Evolutionary conservation across 1,284 basidiomycete genomes (phyloP).

Genomic region (Ceratobasidium theobromae): DNA sequence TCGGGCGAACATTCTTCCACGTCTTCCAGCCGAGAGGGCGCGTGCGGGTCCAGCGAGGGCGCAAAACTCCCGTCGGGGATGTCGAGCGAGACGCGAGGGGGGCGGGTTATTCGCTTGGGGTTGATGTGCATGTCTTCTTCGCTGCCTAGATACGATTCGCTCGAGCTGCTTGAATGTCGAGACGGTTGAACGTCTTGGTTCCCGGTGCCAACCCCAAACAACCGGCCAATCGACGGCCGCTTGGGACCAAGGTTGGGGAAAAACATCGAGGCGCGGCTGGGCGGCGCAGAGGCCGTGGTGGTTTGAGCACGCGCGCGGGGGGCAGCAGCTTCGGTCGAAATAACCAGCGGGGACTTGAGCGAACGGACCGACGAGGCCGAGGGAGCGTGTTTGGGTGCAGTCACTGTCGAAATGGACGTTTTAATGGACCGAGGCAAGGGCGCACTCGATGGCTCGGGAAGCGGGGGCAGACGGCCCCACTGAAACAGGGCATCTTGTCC

Average conservation of each 20-base stretch:
- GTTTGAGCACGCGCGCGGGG: slow-evolving; percentile 5
- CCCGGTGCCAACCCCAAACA: slow-evolving; percentile 6
- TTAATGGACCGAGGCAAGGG: background rate
- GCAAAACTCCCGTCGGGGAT: slow-evolving; percentile 28
- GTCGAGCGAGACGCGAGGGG: slow-evolving; percentile 17
- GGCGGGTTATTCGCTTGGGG: slow-evolving; percentile 14
- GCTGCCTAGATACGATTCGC: slow-evolving; percentile 1
- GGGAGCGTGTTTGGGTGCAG: slow-evolving; percentile 1
- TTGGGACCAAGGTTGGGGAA: slow-evolving; percentile 23
- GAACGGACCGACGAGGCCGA: slow-evolving; percentile 21
- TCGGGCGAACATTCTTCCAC: background rate
- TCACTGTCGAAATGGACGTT: background rate
- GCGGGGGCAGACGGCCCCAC: slow-evolving; percentile 2
- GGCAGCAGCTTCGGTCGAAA: background rate
- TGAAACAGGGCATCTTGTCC: slow-evolving; percentile 45
- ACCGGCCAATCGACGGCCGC: slow-evolving; percentile 19
- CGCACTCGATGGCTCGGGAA: background rate
- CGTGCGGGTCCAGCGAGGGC: slow-evolving; percentile 15
- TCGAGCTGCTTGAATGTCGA: slow-evolving; percentile 16
- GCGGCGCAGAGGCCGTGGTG: background rate
- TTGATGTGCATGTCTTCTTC: slow-evolving; percentile 14
- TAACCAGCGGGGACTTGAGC: slow-evolving; percentile 18
- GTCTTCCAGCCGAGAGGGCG: background rate
- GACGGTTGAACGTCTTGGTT: slow-evolving; percentile 3
- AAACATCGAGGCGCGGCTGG: slow-evolving; percentile 29